phyloP scores from a whole-genome alignment of 768 basidiomycete species.

The Sarcodon sp. region DNA sequence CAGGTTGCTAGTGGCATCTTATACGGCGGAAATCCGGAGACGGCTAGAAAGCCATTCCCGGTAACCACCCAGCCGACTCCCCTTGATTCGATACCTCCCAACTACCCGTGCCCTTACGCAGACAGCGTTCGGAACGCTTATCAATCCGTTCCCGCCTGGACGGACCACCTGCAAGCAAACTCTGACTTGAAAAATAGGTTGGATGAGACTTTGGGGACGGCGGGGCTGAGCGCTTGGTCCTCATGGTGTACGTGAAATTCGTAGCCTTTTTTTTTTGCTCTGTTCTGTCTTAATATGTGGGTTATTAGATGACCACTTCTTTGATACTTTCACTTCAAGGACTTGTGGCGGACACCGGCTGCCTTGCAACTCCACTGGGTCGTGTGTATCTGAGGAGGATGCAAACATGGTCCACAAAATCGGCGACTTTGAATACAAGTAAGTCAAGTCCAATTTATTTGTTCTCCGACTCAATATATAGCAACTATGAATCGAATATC shows the following conservation, averaged over 20 bases:
- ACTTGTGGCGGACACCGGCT: slow-evolving; percentile 31
- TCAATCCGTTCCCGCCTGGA: slow-evolving; percentile 34
- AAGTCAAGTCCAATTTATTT: slow-evolving; percentile 3
- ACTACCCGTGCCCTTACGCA: slow-evolving; percentile 29
- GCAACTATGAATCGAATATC: neutral
- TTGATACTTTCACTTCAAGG: slow-evolving; percentile 36
- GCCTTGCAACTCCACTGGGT: slow-evolving; percentile 28
- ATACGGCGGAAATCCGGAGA: slow-evolving; percentile 28
- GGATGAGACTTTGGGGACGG: slow-evolving; percentile 26
- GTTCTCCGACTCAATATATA: neutral
- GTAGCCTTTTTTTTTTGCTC: neutral
- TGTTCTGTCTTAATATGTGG: neutral
- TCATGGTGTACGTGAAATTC: slow-evolving; percentile 27
- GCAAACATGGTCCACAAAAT: slow-evolving; percentile 19
- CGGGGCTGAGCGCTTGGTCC: slow-evolving; percentile 26
- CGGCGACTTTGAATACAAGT: slow-evolving; percentile 29
- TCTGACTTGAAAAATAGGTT: slow-evolving; percentile 23
- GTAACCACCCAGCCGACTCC: slow-evolving; percentile 28
- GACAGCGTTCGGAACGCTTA: slow-evolving; percentile 23
- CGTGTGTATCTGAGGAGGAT: slow-evolving; percentile 28
- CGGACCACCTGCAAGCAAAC: slow-evolving; percentile 25
- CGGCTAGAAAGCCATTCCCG: slow-evolving; percentile 19
- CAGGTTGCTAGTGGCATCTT: slow-evolving; percentile 33
- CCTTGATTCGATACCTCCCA: slow-evolving; percentile 33
- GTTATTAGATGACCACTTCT: slow-evolving; percentile 31